Conservation (phyloP, 345 rosid genomes). For the Eutrema yunnanense region DNA sequence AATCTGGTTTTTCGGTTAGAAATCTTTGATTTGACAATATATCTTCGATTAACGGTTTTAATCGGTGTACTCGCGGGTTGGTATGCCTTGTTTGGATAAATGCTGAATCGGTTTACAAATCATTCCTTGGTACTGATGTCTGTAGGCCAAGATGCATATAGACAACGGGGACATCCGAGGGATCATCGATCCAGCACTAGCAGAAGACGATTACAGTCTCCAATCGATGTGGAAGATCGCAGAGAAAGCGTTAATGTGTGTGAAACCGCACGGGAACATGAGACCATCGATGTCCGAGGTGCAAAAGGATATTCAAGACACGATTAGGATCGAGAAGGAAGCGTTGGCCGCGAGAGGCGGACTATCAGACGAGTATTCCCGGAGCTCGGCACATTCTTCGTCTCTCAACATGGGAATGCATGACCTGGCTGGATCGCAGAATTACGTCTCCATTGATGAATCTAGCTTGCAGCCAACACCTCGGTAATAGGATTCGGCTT, state of each 20-base stretch:
- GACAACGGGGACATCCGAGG: slow-evolving; percentile 93
- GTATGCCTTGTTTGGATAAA: no score
- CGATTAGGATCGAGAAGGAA: slow-evolving; percentile 73
- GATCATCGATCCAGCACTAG: slow-evolving; percentile 71
- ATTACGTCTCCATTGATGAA: slow-evolving; percentile 53
- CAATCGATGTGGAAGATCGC: slow-evolving; percentile 99
- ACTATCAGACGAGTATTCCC: slow-evolving; percentile 64
- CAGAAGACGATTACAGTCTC: slow-evolving; percentile 56
- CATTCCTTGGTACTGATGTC: neutral
- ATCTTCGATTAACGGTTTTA: no score
- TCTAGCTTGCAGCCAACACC: slow-evolving; percentile 59
- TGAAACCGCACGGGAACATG: slow-evolving; percentile 85
- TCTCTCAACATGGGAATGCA: slow-evolving; percentile 48
- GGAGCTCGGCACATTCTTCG: slow-evolving; percentile 68
- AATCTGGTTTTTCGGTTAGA: neutral
- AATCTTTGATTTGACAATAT: no score
- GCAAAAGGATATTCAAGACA: slow-evolving; percentile 93
- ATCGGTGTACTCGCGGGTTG: no score
- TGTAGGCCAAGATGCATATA: slow-evolving; percentile 84
- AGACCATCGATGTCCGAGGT: slow-evolving; percentile 93
- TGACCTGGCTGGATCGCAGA: slow-evolving; percentile 51
- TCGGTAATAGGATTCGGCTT: slow-evolving; percentile 40
- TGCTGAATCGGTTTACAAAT: no score
- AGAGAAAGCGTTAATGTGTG: slow-evolving; percentile 88
- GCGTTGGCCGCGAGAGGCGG: slow-evolving; percentile 47